Percentiles rank a stretch among this genome's conserved stretches.
phyloP scores from a whole-genome alignment of 331 rosid genomes.

The Arachis monticola region DNA sequence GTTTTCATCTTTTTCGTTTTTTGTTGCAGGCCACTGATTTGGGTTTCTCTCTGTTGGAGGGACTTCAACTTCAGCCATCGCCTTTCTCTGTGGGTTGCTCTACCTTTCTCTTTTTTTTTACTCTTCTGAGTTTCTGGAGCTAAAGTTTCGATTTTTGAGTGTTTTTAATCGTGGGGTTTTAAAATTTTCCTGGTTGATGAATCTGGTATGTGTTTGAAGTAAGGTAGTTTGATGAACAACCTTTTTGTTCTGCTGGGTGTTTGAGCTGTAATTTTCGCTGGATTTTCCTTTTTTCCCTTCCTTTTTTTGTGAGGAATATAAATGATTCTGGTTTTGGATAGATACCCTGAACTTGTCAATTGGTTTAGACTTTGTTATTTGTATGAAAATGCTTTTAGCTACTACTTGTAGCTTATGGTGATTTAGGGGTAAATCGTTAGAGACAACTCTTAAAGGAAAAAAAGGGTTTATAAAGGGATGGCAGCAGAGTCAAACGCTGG shows the following conservation, averaged over 20 bases:
- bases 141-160: conserved; percentile 37
- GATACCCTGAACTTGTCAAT: conserved; percentile 39
- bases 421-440: conserved; percentile 36
- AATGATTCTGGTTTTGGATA: conserved; percentile 37
- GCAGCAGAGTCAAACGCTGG: conserved; percentile 87
- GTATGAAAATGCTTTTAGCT: conserved; percentile 43
- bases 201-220: conserved; percentile 30
- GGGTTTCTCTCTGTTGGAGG: conserved; percentile 13
- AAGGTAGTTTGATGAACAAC: conserved; percentile 1
- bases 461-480: conserved; percentile 42
- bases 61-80: conserved; percentile 26
- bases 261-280: conserved; percentile 9
- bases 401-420: conserved; percentile 46
- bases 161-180: conserved; percentile 35
- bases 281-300: not conserved
- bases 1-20: conserved; percentile 30
- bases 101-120: not conserved
- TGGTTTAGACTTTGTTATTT: conserved; percentile 25
- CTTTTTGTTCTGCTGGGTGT: not conserved
- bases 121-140: conserved; percentile 18
- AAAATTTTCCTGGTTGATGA: not conserved
- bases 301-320: conserved; percentile 1
- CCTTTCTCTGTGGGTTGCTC: conserved; percentile 32
- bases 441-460: conserved; percentile 14
- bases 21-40: conserved; percentile 33